Evolutionary conservation across 306 rosid species (phyloP).

Genomic region (Casuarina equisetifolia): DNA sequence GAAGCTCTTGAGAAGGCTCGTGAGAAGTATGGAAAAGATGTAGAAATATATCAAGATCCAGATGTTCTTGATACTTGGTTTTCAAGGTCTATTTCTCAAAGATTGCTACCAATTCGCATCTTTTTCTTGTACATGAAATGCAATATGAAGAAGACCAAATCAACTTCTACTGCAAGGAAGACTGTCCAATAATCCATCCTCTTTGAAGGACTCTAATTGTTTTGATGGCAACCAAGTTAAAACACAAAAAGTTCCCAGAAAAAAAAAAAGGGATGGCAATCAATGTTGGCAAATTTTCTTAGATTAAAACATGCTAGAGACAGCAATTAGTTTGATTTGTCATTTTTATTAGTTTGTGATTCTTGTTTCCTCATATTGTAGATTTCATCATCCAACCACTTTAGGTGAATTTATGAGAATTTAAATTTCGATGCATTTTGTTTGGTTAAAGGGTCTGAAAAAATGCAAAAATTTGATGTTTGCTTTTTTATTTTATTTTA

Average conservation of each 20-base stretch:
- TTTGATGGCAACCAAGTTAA: neutral
- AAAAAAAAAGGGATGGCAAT: neutral
- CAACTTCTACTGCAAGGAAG: neutral
- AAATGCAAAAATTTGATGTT: neutral
- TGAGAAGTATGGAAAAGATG: conserved; percentile 67
- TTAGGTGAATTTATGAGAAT: neutral
- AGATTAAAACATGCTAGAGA: neutral
- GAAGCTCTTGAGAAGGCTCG: conserved; percentile 81
- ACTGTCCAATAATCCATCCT: neutral
- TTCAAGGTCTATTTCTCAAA: conserved; percentile 65
- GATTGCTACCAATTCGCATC: neutral
- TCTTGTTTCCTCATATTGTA: neutral
- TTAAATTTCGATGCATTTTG: neutral
- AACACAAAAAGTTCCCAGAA: neutral
- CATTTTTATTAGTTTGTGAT: neutral
- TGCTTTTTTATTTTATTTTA: neutral
- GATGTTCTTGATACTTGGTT: conserved; percentile 99
- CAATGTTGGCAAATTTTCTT: neutral
- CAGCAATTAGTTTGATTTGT: neutral
- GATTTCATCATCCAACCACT: neutral
- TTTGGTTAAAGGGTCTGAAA: neutral
- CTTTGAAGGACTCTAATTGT: conserved; percentile 1
- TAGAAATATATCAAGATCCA: conserved; percentile 90
- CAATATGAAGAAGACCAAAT: neutral
- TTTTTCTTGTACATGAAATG: neutral